phyloP scores from a whole-genome alignment of 208 protist genomes.

The Trypanosoma mega region DNA sequence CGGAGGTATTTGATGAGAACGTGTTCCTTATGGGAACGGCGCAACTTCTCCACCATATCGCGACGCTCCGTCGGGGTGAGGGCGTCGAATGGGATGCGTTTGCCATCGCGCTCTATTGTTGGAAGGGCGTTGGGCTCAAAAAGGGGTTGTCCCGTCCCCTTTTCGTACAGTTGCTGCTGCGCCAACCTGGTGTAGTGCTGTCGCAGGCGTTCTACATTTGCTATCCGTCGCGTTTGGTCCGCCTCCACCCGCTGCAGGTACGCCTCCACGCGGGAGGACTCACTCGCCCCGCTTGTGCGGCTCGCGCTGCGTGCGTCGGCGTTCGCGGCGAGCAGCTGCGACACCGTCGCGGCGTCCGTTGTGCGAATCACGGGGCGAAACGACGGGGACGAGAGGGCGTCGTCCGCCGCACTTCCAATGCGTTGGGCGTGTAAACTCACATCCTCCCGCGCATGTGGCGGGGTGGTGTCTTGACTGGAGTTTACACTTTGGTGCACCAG shows the following conservation, averaged over 20 bases:
- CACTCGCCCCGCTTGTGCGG: neutral
- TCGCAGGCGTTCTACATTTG: slow-evolving; percentile 29
- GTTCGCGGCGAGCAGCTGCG: neutral
- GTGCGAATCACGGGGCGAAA: slow-evolving; percentile 14
- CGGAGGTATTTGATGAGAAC: slow-evolving; percentile 26
- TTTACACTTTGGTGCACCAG: too few relatives aligned
- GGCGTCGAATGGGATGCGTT: slow-evolving; percentile 43
- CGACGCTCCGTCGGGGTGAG: slow-evolving; percentile 39
- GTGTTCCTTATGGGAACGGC: slow-evolving; percentile 28
- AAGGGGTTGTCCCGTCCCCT: slow-evolving; percentile 47
- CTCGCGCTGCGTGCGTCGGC: neutral
- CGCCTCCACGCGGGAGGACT: slow-evolving; percentile 28
- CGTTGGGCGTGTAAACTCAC: too few relatives aligned
- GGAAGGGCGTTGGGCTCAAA: slow-evolving; percentile 66
- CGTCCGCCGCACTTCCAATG: too few relatives aligned
- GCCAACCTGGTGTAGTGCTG: neutral
- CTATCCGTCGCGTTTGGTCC: slow-evolving; percentile 27
- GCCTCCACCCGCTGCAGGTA: slow-evolving; percentile 33
- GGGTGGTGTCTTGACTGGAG: neutral
- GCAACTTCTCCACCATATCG: slow-evolving; percentile 31
- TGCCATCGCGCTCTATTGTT: slow-evolving; percentile 43
- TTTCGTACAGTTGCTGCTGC: slow-evolving; percentile 31
- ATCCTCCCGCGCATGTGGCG: too few relatives aligned
- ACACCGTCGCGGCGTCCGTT: neutral
- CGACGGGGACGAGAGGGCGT: slow-evolving; percentile 8